Evolutionary conservation across 345 rosid genomes (phyloP).

Genomic region (Camelina laxa): DNA sequence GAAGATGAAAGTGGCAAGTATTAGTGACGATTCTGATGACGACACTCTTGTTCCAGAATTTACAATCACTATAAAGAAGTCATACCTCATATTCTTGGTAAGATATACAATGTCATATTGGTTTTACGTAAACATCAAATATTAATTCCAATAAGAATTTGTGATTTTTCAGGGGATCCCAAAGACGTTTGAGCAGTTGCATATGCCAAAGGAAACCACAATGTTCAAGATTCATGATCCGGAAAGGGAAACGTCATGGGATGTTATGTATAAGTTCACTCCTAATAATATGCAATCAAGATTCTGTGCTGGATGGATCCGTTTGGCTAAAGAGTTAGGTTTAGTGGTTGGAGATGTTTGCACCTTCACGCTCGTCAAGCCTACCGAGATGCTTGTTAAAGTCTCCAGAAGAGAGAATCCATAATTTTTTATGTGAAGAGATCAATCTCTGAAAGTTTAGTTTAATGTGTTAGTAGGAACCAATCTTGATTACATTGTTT

Average conservation of each 20-base stretch:
- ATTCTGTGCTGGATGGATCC: conserved; percentile 37
- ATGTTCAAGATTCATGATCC: conserved; percentile 23
- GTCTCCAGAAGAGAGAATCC: background rate
- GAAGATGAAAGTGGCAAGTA: conserved; percentile 19
- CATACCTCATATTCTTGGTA: conserved; percentile 38
- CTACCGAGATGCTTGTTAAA: conserved; percentile 27
- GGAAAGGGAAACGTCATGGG: conserved; percentile 18
- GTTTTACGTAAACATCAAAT: background rate
- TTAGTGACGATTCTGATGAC: background rate
- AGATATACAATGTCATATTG: conserved; percentile 23
- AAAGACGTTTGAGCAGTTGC: background rate
- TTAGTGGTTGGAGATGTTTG: conserved; percentile 37
- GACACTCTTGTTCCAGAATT: conserved; percentile 33
- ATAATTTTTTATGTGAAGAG: background rate
- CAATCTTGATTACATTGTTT: background rate
- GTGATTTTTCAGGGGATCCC: conserved; percentile 17
- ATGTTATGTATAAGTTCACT: conserved; percentile 19
- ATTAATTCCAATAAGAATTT: too few species aligned
- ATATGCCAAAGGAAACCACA: conserved; percentile 13
- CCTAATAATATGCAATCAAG: conserved; percentile 18
- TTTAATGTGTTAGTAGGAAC: conserved; percentile 10
- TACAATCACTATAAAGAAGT: conserved; percentile 14
- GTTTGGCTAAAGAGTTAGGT: conserved; percentile 21
- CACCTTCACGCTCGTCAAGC: conserved; percentile 32
- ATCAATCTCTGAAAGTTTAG: conserved; percentile 10